These are phyloP conservation scores for Zanthoxylum bungeanum DNA, from an alignment of 345 rosid species.

Conservation along the genomic window DNA sequence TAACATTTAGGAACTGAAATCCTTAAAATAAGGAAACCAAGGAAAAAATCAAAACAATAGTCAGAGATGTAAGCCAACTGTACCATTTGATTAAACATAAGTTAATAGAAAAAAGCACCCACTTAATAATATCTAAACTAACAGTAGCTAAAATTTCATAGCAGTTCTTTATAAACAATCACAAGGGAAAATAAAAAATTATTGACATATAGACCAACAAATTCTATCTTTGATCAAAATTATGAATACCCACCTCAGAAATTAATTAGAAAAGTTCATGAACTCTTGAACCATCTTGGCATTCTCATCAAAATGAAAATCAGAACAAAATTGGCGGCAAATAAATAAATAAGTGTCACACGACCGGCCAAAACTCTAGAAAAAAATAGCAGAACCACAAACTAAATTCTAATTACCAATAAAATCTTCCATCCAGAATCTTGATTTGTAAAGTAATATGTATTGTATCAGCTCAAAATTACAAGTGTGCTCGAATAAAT, in stretches of 20 bases:
- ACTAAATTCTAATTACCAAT: conserved; percentile 20
- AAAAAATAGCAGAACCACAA: conserved; percentile 11
- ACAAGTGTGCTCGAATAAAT: no score
- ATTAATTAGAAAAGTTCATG: neutral
- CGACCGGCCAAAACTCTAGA: conserved; percentile 16
- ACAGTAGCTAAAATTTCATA: neutral
- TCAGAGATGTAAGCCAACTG: conserved; percentile 9
- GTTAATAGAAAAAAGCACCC: neutral
- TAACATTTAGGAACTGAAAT: conserved; percentile 31
- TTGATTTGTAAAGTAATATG: neutral
- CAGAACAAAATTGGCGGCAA: no score
- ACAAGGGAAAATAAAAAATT: neutral
- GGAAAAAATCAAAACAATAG: conserved; percentile 16
- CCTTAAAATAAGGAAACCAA: conserved; percentile 26
- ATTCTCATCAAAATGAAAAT: neutral
- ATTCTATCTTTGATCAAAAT: neutral
- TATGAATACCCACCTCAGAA: neutral
- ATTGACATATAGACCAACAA: neutral
- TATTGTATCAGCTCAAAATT: neutral
- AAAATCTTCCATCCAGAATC: conserved; percentile 33
- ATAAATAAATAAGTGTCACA: conserved; percentile 10
- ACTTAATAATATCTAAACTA: neutral
- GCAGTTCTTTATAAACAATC: neutral
- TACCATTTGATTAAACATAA: conserved; percentile 1
- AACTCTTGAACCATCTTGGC: neutral